A percentile compares a stretch with the other conserved stretches of the same genome.
Conservation (phyloP, 495 filamentous ascomycete genomes). For the Hypoxylon crocopeplum region DNA sequence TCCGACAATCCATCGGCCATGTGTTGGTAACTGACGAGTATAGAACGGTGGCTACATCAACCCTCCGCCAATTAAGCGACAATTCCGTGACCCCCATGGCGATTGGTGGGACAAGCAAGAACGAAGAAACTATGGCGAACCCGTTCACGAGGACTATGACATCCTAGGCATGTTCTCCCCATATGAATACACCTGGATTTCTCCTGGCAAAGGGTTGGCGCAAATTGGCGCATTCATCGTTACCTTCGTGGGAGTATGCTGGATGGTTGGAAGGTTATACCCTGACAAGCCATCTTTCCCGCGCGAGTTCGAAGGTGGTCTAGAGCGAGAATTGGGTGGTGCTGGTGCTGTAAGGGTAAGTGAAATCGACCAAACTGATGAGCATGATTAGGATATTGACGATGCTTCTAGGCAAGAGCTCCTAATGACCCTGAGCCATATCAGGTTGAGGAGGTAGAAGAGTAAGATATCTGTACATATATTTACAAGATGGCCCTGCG, state of each 20-base stretch:
- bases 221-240: conserved; percentile 79
- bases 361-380: conserved; percentile 21
- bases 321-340: conserved; percentile 88
- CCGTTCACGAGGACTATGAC: conserved; percentile 96
- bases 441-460: conserved; percentile 29
- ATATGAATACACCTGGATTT: conserved; percentile 87
- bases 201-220: conserved; percentile 71
- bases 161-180: conserved; percentile 89
- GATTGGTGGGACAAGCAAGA: conserved; percentile 99
- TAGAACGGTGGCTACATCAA: conserved; percentile 95
- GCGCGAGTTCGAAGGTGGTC: conserved; percentile 79
- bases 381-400: conserved; percentile 4
- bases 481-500: not conserved
- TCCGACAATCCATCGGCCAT: conserved; percentile 24
- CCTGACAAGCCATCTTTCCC: conserved; percentile 85
- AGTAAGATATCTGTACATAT: conserved; percentile 23
- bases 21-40: conserved; percentile 25
- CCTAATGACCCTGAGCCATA: conserved; percentile 54
- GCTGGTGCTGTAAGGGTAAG: conserved; percentile 56
- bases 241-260: conserved; percentile 71
- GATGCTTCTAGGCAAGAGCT: conserved; percentile 47
- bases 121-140: conserved; percentile 93
- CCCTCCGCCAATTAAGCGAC: conserved; percentile 80
- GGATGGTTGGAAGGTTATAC: conserved; percentile 73
- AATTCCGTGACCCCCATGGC: conserved; percentile 88